A percentile compares a stretch with the other conserved stretches of the same genome.
These are phyloP conservation scores for Populus ilicifolia DNA, from an alignment of 345 rosid genomes.

Conservation along the genomic window DNA sequence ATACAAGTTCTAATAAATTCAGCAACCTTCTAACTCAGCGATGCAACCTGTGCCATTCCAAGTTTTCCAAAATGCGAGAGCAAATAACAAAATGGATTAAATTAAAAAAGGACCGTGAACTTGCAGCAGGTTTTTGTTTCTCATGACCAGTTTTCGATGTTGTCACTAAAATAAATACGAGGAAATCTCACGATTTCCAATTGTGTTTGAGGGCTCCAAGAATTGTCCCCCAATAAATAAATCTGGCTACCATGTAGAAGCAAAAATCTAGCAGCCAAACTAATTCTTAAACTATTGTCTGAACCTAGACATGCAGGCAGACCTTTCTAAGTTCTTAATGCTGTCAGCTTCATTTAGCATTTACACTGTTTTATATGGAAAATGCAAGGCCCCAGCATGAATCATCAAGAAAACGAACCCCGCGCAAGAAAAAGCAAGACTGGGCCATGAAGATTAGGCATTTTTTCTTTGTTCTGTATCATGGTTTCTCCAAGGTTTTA, in stretches of 20 bases:
- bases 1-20: not conserved
- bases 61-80: not conserved
- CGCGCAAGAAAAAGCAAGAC: not conserved
- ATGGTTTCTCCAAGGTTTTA: constrained; percentile 82
- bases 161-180: not conserved
- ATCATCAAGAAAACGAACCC: constrained; percentile 7
- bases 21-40: not conserved
- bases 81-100: not conserved
- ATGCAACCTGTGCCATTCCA: not conserved
- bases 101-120: not conserved
- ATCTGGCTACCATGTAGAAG: not conserved
- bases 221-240: not conserved
- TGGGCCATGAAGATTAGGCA: not conserved
- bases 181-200: not conserved
- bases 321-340: not conserved
- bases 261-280: not conserved
- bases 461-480: constrained; percentile 40
- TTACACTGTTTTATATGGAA: not conserved
- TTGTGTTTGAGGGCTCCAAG: not conserved
- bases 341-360: not conserved
- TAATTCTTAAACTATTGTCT: not conserved
- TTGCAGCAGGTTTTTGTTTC: not conserved
- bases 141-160: not conserved
- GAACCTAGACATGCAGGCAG: not conserved
- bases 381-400: not conserved